These are phyloP conservation scores for Aspergillus fumigatiaffinis DNA, from an alignment of 2,329 filamentous ascomycete species.

Conservation along the genomic window DNA sequence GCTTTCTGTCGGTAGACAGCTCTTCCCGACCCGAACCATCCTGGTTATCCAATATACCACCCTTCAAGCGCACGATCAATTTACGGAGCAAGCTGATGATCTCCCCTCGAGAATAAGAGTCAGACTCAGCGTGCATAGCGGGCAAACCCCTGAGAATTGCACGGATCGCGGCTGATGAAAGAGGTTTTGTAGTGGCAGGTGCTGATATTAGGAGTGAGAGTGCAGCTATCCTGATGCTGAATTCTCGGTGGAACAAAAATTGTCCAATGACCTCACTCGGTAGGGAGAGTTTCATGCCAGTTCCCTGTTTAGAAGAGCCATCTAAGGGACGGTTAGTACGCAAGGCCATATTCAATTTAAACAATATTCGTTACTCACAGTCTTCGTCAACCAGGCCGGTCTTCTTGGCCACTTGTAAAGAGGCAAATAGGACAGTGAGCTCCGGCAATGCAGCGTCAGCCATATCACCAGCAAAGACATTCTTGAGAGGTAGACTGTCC, in stretches of 20 bases:
- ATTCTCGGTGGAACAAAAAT: constrained; percentile 47
- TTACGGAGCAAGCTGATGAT: constrained; percentile 69
- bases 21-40: constrained; percentile 23
- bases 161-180: constrained; percentile 59
- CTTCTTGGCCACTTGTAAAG: constrained; percentile 69
- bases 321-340: constrained; percentile 20
- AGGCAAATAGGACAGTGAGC: constrained; percentile 59
- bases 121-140: constrained; percentile 74
- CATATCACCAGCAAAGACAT: constrained; percentile 45
- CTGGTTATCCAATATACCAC: constrained; percentile 49
- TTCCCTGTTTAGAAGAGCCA: constrained; percentile 20
- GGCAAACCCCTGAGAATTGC: constrained; percentile 64
- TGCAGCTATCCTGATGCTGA: constrained; percentile 70
- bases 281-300: constrained; percentile 23
- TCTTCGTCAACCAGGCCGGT: constrained; percentile 66
- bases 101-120: constrained; percentile 81
- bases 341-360: constrained; percentile 7
- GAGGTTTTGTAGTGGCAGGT: constrained; percentile 67
- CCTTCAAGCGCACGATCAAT: constrained; percentile 71
- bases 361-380: constrained; percentile 39
- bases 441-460: constrained; percentile 49
- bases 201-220: constrained; percentile 77
- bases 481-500: constrained; percentile 52
- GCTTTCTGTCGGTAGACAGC: constrained; percentile 11
- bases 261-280: constrained; percentile 34